Base-by-base conservation (phyloP, 2,329 filamentous ascomycete species). In the Pseudopithomyces maydicus region DNA sequence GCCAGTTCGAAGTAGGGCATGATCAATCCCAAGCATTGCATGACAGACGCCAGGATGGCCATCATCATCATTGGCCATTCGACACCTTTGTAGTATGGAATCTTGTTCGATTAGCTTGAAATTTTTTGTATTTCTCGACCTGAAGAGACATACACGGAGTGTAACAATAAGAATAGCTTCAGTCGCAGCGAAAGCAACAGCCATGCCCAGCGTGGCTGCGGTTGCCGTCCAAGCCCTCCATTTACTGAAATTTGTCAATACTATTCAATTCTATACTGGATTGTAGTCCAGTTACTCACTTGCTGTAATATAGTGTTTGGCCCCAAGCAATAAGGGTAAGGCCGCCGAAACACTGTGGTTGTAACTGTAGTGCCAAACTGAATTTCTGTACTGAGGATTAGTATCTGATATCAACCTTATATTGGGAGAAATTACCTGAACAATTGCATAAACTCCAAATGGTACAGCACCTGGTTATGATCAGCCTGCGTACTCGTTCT, bases 1-100 rank as follows among this genome's bases (percentile, higher is more conserved):
- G 82, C 86, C 1, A 88, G 75, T 67, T 89, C 86, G 54, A 81
- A 81, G 62, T 87, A 89, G 0, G 85, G 85, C 1, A 85, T 84
- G 4, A 89, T 64, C 11, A 89, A 73, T 0, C 87, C 87, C 1
- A 76, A 68, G 2, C 80, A 81, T 6, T 89, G 78, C 6, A 88
- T 77, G 10, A 88, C 74, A 2, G 84, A 80, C 1, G 86, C 85
- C 26, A 85, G 69, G 22, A 87, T 79, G 6, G 86, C 87, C 43
- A 89, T 78, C 2, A 85, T 73, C 26, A 83, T 73, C 52, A 85
- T 78, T 0, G 85, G 84, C 68, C 80, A 83, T 33, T 79, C 76
- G 17, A 84, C 77, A 0, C 86, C 86, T 15, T 74, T 74, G 6
- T 76, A 70, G 59, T 88, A 87, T 1, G 85, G 77, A 1, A 82